These are phyloP conservation scores for Citrullus amarus DNA, from an alignment of 306 rosid genomes.

Conservation along the genomic window DNA sequence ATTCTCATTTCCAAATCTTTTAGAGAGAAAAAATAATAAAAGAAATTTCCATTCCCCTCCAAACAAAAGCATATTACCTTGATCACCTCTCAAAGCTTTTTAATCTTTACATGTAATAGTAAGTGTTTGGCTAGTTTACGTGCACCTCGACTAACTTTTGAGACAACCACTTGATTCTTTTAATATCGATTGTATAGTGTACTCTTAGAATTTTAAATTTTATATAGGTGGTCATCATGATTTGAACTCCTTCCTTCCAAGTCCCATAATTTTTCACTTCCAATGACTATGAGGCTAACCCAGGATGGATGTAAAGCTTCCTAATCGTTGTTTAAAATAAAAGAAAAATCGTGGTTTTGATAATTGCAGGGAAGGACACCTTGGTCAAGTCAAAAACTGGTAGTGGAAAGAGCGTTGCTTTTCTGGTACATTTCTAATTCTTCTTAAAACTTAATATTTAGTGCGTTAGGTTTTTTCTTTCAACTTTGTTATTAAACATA, in stretches of 20 bases:
- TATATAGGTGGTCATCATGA: background rate
- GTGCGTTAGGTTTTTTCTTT: conserved; percentile 3
- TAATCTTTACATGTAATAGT: background rate
- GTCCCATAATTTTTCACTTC: background rate
- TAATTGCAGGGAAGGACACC: conserved; percentile 57
- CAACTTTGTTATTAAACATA: conserved; percentile 31
- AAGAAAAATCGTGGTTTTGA: background rate
- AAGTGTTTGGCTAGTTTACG: background rate
- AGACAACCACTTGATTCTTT: background rate
- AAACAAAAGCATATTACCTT: background rate
- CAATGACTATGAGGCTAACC: background rate
- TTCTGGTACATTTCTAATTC: conserved; percentile 47
- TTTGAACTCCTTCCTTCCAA: background rate
- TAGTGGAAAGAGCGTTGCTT: conserved; percentile 84
- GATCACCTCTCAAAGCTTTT: background rate
- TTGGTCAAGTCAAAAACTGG: conserved; percentile 93
- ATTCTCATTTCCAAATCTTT: background rate
- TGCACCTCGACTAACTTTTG: background rate
- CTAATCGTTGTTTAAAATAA: background rate
- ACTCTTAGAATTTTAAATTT: background rate
- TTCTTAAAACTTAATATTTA: conserved; percentile 8
- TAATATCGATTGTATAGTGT: background rate
- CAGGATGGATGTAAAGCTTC: background rate
- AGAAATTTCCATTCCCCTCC: background rate
- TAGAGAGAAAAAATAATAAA: background rate